These are phyloP conservation scores for Geotrichum histeridarum DNA, from an alignment of 1,139 yeast species.

Conservation along the genomic window DNA sequence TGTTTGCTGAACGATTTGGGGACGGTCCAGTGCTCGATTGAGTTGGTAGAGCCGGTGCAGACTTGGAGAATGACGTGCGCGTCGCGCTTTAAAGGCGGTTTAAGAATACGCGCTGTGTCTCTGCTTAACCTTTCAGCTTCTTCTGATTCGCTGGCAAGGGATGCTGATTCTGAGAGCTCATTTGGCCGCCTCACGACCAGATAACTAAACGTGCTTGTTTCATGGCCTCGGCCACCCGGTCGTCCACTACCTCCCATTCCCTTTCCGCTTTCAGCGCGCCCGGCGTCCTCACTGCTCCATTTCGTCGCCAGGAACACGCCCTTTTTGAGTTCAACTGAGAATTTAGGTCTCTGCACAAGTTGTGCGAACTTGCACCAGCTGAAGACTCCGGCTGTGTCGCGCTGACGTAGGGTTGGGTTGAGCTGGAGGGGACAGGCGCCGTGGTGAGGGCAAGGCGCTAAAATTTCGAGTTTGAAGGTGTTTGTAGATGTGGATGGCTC, in stretches of 20 bases:
- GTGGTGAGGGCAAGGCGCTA: slow-evolving; percentile 93
- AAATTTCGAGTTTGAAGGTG: slow-evolving; percentile 35
- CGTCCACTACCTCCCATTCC: slow-evolving; percentile 63
- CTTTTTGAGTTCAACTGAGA: slow-evolving; percentile 70
- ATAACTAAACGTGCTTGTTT: slow-evolving; percentile 71
- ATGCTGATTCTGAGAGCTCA: background rate
- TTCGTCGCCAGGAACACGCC: slow-evolving; percentile 68
- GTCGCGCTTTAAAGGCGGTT: slow-evolving; percentile 69
- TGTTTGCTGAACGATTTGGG: slow-evolving; percentile 74
- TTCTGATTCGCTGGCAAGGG: no score
- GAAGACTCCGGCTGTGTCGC: slow-evolving; percentile 53
- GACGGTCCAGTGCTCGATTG: slow-evolving; percentile 79
- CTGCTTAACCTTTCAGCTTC: slow-evolving; percentile 34
- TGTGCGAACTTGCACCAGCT: slow-evolving; percentile 73
- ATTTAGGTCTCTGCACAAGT: slow-evolving; percentile 70
- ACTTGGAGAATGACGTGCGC: slow-evolving; percentile 78
- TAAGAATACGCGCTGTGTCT: slow-evolving; percentile 53
- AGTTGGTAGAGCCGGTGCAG: slow-evolving; percentile 67
- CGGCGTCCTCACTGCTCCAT: slow-evolving; percentile 56
- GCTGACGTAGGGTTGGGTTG: slow-evolving; percentile 60
- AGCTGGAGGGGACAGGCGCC: slow-evolving; percentile 80
- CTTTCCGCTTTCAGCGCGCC: slow-evolving; percentile 40
- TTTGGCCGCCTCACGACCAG: slow-evolving; percentile 60
- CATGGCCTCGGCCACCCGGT: slow-evolving; percentile 65
- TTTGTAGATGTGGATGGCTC: background rate